Base-by-base conservation (phyloP, 345 rosid genomes). In the Theobroma cacao region DNA sequence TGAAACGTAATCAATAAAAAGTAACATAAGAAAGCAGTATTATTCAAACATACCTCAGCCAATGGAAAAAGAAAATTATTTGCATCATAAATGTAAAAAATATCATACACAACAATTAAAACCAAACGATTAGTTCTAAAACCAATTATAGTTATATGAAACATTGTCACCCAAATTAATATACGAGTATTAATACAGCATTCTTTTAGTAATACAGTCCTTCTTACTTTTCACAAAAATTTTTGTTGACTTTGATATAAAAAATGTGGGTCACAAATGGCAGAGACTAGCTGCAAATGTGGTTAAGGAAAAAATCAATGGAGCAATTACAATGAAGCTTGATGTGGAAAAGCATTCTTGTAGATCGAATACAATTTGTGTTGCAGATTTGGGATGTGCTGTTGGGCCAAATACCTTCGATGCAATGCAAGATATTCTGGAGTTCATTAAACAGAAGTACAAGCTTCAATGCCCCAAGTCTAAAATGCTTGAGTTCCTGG, bases 361-460 rank as follows among this genome's bases (percentile, higher is more conserved):
- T 47, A 20, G 71, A 24, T 81, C 90, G 20, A 82, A 58, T 61
- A 80, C 82, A 43, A 76, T 92, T 13, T 55, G 26, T 13, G 62
- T 92, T 34, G 97, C 89, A 17, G 94, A 92, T 75, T 77, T 89
- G 82, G 97, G 97, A 71, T 92, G 94, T 77, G 90, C 94, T 9
- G 90, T 82, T 0, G 94, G 94, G 43, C 91, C 94, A 72, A 92
- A 90, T 78, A 83, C 94, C 43, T 58, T 90, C 63, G 22, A 65
- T 18, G 75, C 89, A 34, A 73, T 90, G 59, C 83, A 87, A 52
- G 83, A 88, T 79, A 55, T 90, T 34, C 52, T 89, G 40, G 75
- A 81, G 48, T 83, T 76, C 20, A 63, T 88, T 1, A 65, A 81
- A 81, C 34, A 45, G 18, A 90, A 61, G 68, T 77, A 59, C 71